Conservation (phyloP, 176 grass and related monocot species). For the Oryza meridionalis region DNA sequence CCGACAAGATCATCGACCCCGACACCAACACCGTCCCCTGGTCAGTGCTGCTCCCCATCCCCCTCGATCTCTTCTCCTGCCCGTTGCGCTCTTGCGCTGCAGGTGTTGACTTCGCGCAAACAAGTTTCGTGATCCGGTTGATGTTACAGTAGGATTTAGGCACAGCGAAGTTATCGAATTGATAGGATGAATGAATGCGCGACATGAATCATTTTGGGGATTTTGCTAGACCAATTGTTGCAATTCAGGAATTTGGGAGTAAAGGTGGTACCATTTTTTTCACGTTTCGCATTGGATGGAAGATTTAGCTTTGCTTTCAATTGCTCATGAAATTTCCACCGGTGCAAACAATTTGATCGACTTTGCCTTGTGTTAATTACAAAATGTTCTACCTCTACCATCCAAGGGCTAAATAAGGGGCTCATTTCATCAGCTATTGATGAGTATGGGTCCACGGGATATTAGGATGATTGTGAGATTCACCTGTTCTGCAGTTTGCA, state of each 20-base stretch:
- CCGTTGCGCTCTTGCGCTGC: not conserved
- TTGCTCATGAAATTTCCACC: conserved; percentile 12
- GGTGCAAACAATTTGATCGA: not conserved
- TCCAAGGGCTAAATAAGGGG: not conserved
- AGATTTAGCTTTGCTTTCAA: conserved; percentile 2
- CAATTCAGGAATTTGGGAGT: not conserved
- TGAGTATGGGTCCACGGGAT: not conserved
- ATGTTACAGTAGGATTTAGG: not conserved
- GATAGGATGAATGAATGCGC: not conserved
- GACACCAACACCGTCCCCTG: conserved; percentile 72
- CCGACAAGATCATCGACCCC: conserved; percentile 90
- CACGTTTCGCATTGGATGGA: not conserved
- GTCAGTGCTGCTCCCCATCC: conserved; percentile 20
- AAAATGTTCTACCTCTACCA: not conserved
- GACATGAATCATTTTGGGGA: not conserved
- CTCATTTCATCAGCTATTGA: not conserved
- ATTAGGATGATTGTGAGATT: conserved; percentile 16
- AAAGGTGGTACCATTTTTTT: not conserved
- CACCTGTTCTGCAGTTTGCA: not conserved
- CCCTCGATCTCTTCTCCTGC: not conserved
- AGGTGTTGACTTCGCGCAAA: not conserved
- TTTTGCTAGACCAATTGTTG: not conserved
- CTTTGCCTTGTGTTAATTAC: not conserved
- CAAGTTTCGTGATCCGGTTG: not conserved
- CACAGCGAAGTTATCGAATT: not conserved